Percentiles rank a stretch among this genome's conserved stretches.
Evolutionary conservation across 176 grass and related monocot genomes (phyloP).

Genomic region (barley (Hordeum vulgare)): MorexV3_pseudomolecules_assembly NC_058520.1:117418118-117418617

Average conservation of each 20-base stretch:
- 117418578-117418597: conserved; percentile 2
- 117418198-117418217: too few species aligned
- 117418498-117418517: conserved; percentile 57
- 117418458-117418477: conserved; percentile 20
- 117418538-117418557: not conserved
- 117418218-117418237: too few species aligned
- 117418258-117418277: too few species aligned
- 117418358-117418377: not conserved
- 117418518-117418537: conserved; percentile 12
- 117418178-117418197: too few species aligned
- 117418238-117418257: too few species aligned
- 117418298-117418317: not conserved
- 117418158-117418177: too few species aligned
- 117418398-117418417: not conserved
- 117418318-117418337: not conserved
- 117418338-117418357: conserved; percentile 7
- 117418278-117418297: not conserved
- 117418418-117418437: not conserved
- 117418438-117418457: not conserved
- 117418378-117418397: conserved; percentile 3
- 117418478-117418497: conserved; percentile 34
- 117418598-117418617: not conserved
- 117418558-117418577: too few species aligned
- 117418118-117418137: too few species aligned
- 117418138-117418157: too few species aligned